Base-by-base conservation (phyloP, 2,329 filamentous ascomycete genomes). In the Cytospora mali region DNA sequence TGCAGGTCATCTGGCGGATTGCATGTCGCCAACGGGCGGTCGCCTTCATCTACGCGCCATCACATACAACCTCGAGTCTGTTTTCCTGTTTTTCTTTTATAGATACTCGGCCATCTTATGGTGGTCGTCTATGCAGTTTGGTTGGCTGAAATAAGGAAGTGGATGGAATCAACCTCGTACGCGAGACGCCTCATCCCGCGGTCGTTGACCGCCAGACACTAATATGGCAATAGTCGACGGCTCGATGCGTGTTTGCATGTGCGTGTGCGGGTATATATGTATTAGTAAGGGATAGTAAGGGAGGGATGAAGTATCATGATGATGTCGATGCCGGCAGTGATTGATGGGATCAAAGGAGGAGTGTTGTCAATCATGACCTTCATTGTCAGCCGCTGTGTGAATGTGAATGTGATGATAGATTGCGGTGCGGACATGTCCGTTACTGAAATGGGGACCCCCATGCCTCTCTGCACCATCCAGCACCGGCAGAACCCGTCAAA, bases 401-500 rank as follows among this genome's bases (percentile, higher is more conserved):
- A n/a, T n/a, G n/a, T n/a, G n/a, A n/a, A n/a, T n/a, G n/a, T n/a
- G n/a, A n/a, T n/a, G n/a, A n/a, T n/a, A n/a, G n/a, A n/a, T n/a
- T n/a, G n/a, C n/a, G n/a, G n/a, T n/a, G n/a, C n/a, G n/a, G n/a
- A n/a, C n/a, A n/a, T n/a, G n/a, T n/a, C n/a, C n/a, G n/a, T n/a
- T n/a, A n/a, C n/a, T n/a, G n/a, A n/a, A n/a, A n/a, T n/a, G n/a
- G n/a, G n/a, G n/a, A n/a, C n/a, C n/a, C n/a, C n/a, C n/a, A n/a
- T n/a, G n/a, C 7, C 4, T 31, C 29, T 2, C 29, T 31, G n/a
- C 29, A 31, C 9, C 9, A 11, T 7, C 13, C 29, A 31, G 2
- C 33, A 35, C 42, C 61, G 61, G 55, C 61, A 35, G 55, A 55
- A 49, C 61, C 61, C 61, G 61, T 23, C 35, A 31, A 27, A 10